Evolutionary conservation across 495 filamentous ascomycete genomes (phyloP), one percentile per base, ranked within the genome.

Genomic region (Daldinia loculata): DNA sequence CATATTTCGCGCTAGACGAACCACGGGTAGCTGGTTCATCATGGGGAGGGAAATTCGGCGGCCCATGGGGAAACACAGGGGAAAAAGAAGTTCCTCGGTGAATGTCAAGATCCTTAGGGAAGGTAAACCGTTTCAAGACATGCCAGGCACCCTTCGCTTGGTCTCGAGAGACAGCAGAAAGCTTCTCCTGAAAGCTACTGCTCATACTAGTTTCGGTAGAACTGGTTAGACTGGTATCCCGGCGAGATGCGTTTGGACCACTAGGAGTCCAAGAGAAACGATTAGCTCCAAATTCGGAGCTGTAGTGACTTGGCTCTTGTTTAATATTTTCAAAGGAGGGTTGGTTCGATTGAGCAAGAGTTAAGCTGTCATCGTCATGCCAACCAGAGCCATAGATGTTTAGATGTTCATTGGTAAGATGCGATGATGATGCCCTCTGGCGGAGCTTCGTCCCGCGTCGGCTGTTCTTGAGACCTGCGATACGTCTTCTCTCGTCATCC

Each of bases 401-500:
- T 41, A 17, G 19, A n/a, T 52, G 32, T 6, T 22, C 24, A 15
- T 32, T 15, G 43, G 62, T 9, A n/a, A 17, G 26, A 19, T 59
- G 61, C 14, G 61, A 22, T 19, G 27, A 45, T 29, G 48, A 24
- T 38, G 17, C 22, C 22, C 39, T 56, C 61, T 34, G 65, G 38
- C 14, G 74, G 78, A 4, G 6, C 48, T 27, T 66, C n/a, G 52
- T 14, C 14, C 56, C 57, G n/a, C 74, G 70, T n/a, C 69, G 67
- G 29, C 70, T 74, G 15, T 72, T 68, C 36, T 58, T 60, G 3
- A 84, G 74, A 60, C 74, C 76, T 24, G 61, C 63, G 36, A 83
- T 79, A 15, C 82, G 80, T 19, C 75, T 74, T 61, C 67, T 75
- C 75, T 83, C 82, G 36, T 84, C 82, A 4, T 76, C 67, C 15